These are phyloP conservation scores for Nicotiana attenuata DNA, from an alignment of 257 asterid genomes.

Conservation along the genomic window DNA sequence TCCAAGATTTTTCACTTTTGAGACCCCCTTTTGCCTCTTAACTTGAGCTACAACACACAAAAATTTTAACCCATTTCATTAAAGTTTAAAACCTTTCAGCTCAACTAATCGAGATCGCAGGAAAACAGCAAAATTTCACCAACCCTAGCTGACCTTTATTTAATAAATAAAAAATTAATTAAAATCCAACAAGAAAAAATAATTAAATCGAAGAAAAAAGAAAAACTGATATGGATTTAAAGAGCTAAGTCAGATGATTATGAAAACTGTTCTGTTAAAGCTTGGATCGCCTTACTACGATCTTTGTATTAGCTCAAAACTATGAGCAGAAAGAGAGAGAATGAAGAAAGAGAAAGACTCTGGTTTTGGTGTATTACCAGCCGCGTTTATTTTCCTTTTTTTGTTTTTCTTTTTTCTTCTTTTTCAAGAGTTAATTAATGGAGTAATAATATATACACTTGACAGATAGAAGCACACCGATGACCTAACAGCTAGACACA, in stretches of 20 bases:
- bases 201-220: not conserved
- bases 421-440: not conserved
- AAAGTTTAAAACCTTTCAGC: not conserved
- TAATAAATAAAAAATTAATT: not conserved
- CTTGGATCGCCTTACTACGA: constrained; percentile 50
- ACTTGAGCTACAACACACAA: constrained; percentile 33
- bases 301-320: constrained; percentile 56
- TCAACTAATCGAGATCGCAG: constrained; percentile 29
- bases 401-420: not conserved
- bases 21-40: constrained; percentile 23
- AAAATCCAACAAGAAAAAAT: constrained; percentile 9
- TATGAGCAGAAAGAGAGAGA: constrained; percentile 40
- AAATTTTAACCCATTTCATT: constrained; percentile 24
- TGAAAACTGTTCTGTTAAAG: constrained; percentile 12
- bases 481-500: not conserved
- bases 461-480: not conserved
- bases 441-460: not conserved
- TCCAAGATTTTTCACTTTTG: constrained; percentile 9
- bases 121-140: constrained; percentile 42
- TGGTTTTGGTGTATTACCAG: constrained; percentile 51
- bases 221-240: not conserved
- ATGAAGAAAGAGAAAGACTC: constrained; percentile 21
- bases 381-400: constrained; percentile 46
- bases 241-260: constrained; percentile 27
- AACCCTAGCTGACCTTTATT: constrained; percentile 23